Base-by-base conservation (phyloP, 192 early-diverging fungal genomes). In the Backusella morwellensis region DNA sequence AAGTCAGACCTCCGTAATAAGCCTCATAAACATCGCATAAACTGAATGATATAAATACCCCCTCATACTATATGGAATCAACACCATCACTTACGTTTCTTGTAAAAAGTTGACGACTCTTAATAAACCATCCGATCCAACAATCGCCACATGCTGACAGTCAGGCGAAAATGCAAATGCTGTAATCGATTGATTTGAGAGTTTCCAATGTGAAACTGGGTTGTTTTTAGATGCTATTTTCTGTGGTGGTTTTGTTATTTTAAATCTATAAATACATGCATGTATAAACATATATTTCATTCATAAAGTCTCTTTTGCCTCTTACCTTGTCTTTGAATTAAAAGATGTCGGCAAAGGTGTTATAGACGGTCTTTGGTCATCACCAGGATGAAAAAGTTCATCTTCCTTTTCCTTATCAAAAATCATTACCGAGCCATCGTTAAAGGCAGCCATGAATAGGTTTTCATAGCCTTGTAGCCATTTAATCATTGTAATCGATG, bases 361-460 rank as follows among this genome's bases (percentile, higher is more conserved):
- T 5, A 63, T 41, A 6, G 35, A 63, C 2, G 52, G 38, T 32
- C 21, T 66, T 23, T 70, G 41, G 7, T 36, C 67, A 66, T 77
- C 56, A 14, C 38, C 70, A 35, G 76, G 77, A 44, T 81, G 70
- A 68, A 87, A 91, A 1, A 71, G 66, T 63, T 90, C 90, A 73
- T 99, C 97, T 23, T 98, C 97, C 72, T 92, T 91, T 14, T 94
- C 93, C 77, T 95, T 94, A 84, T 99, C 97, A 85, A 95, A 93
- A 11, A 95, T 86, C 81, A 97, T 87, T 12, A 97, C 85, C 9
- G 89, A 87, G 9, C 98, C 98, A 80, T 99, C 96, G 4, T 91
- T 88, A 47, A 92, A 96, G 0, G 95, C 90, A 1, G 90, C 96
- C 84, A 97, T 91, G 77, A 99, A 97, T 76, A 91, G 81, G 36